These are phyloP conservation scores for Gracilaria domingensis DNA, from an alignment of 23 red algal genomes.

Conservation along the genomic window DNA sequence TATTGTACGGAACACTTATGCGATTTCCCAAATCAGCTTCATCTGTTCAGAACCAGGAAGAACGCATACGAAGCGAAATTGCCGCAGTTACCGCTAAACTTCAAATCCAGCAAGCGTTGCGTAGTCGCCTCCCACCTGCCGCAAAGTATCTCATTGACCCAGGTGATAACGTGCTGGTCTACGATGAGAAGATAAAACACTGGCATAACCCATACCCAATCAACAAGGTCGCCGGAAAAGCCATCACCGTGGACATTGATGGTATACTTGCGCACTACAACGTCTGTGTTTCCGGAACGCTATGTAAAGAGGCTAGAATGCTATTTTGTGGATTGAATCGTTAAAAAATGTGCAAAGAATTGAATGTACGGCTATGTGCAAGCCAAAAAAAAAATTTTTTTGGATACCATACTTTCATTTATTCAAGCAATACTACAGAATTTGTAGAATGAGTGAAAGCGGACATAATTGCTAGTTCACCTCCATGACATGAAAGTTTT, in stretches of 20 bases:
- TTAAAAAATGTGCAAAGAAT: too few species aligned
- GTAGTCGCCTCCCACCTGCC: neutral
- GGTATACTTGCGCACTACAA: neutral
- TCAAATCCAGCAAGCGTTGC: neutral
- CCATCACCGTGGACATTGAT: neutral
- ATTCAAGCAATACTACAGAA: too few species aligned
- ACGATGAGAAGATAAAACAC: neutral
- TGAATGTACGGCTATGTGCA: too few species aligned
- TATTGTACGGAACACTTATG: constrained; percentile 26
- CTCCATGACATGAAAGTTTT: too few species aligned
- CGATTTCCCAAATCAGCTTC: neutral
- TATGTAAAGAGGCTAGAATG: too few species aligned
- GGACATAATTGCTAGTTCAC: too few species aligned
- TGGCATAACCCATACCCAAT: neutral
- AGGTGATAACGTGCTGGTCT: constrained; percentile 1
- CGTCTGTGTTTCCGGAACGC: too few species aligned
- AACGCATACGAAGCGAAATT: constrained; percentile 23
- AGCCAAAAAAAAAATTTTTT: too few species aligned
- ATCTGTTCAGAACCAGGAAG: neutral
- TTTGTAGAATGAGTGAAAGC: too few species aligned
- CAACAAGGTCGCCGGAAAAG: neutral
- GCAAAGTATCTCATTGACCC: neutral
- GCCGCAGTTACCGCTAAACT: neutral
- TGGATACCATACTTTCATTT: too few species aligned
- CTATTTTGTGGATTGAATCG: too few species aligned